Evolutionary conservation across 192 early-diverging fungal genomes (phyloP), one percentile per base, ranked within the genome.

Genomic region (Coemansia sp.): DNA sequence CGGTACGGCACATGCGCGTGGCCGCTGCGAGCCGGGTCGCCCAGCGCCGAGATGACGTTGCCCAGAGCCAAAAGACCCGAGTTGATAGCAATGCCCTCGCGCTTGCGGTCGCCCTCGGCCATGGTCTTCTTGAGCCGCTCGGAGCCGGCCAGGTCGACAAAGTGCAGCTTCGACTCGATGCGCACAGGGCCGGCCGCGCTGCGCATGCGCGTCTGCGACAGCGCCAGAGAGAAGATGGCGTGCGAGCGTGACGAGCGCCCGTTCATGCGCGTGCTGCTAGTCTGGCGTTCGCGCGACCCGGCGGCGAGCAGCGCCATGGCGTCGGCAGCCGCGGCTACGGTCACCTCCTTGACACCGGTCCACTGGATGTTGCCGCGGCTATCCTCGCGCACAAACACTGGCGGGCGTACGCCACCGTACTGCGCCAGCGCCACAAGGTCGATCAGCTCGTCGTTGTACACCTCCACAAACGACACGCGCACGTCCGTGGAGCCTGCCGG

Each of bases 261-360:
- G 72, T 99, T 99, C 95, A 98, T 97, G 34, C 94, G 90, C 20
- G 97, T 99, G n/a, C 93, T 81, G 24, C 90, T 87, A 0, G 94
- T 97, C 40, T 89, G 88, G 40, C 96, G 79, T 34, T 85, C 83
- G 40, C 78, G 77, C 10, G 87, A 85, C 28, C 92, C 94, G 49
- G 79, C 77, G 10, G 78, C 61, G 11, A 93, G 77, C 46, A 84
- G 60, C 7, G 63, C 67, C 36, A 95, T 70, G 15, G 92, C 84
- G 15, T 87, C 91, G 20, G 82, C 82, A 5, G 85, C 83, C n/a
- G 65, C 79, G 4, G 62, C 24, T 20, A 94, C 93, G 9, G 67
- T 41, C 24, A 89, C 72, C 62, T 95, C 93, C 37, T 81, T 79
- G 3, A 94, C 88, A 25, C 92, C 90, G 8, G 83, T 86, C 84